These are phyloP conservation scores for Petunia secreta DNA, from an alignment of 257 asterid genomes.

Conservation along the genomic window DNA sequence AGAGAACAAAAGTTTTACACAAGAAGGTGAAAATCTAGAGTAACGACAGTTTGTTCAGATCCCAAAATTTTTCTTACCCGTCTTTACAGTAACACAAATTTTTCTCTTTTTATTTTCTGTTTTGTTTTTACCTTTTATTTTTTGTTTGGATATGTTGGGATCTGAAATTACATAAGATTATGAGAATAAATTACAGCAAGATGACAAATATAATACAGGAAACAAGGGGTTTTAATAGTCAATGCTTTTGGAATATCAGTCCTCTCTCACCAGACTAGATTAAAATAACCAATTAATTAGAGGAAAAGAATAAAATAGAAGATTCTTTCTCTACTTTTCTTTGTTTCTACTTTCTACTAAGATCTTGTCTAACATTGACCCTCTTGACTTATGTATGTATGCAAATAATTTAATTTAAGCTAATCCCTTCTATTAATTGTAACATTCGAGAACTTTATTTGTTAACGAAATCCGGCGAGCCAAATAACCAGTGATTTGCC, in stretches of 20 bases:
- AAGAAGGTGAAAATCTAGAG: conserved; percentile 1
- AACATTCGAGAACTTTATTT: background rate
- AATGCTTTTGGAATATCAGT: background rate
- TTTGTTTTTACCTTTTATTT: too few relatives aligned
- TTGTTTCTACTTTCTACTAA: background rate
- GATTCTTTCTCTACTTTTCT: conserved; percentile 3
- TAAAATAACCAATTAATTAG: background rate
- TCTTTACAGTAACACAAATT: background rate
- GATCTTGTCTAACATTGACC: conserved; percentile 3
- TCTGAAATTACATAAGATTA: conserved; percentile 18
- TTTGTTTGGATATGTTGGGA: conserved; percentile 17
- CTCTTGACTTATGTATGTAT: background rate
- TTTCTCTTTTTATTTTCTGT: background rate
- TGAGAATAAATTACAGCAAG: conserved; percentile 20
- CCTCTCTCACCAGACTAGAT: background rate
- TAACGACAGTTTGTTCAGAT: conserved; percentile 1
- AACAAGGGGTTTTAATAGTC: conserved; percentile 14
- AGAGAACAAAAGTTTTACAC: background rate
- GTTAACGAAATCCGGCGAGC: background rate
- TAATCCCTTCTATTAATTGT: background rate
- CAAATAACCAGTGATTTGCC: background rate
- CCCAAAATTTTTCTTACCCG: conserved; percentile 18
- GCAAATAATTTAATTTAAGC: background rate
- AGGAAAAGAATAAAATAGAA: background rate
- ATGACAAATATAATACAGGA: conserved; percentile 21